Conservation (phyloP, 1,284 basidiomycete species). For the Ustilago curta region DNA sequence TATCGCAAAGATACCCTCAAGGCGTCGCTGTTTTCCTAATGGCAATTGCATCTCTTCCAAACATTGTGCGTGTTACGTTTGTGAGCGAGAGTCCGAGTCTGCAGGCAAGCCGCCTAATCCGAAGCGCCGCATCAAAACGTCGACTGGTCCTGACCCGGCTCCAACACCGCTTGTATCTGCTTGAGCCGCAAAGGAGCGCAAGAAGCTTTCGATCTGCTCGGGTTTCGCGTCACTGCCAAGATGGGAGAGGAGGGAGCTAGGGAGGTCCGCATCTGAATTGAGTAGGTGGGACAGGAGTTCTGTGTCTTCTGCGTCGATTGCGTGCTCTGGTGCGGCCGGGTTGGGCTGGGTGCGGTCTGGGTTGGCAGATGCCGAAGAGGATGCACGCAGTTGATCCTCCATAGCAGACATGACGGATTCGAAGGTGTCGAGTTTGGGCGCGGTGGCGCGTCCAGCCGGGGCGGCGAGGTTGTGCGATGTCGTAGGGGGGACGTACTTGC, state of each 20-base stretch:
- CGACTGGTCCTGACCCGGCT: slow-evolving; percentile 25
- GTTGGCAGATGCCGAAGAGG: background rate
- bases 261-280: slow-evolving; percentile 25
- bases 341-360: background rate
- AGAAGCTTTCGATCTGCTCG: slow-evolving; percentile 27
- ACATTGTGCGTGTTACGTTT: background rate
- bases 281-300: slow-evolving; percentile 40
- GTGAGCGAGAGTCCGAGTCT: slow-evolving; percentile 18
- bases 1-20: slow-evolving; percentile 31
- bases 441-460: background rate
- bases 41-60: background rate
- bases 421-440: slow-evolving; percentile 28
- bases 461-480: background rate
- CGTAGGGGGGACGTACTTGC: slow-evolving; percentile 36
- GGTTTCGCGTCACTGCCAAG: slow-evolving; percentile 5
- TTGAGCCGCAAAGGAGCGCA: slow-evolving; percentile 41
- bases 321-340: background rate
- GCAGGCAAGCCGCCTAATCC: slow-evolving; percentile 35
- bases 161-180: slow-evolving; percentile 11
- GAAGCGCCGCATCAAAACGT: slow-evolving; percentile 42
- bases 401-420: slow-evolving; percentile 45
- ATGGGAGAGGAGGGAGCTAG: slow-evolving; percentile 10
- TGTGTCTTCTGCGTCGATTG: slow-evolving; percentile 13
- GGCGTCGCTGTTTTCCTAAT: background rate
- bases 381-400: slow-evolving; percentile 30